Evolutionary conservation across 352 stramenopile genomes (phyloP).

Genomic region (Blastocystis sp.): DNA sequence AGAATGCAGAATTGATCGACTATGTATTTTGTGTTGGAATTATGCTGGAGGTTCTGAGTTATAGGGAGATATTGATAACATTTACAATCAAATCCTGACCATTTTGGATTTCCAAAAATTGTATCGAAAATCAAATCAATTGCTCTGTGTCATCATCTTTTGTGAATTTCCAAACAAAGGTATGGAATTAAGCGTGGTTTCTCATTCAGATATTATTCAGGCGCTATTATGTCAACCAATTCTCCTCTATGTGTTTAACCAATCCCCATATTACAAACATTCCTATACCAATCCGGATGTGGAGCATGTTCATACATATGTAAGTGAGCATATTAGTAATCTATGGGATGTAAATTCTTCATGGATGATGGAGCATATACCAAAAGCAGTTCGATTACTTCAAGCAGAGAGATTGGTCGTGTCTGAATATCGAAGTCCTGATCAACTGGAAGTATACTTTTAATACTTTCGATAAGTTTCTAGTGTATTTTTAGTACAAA

Average conservation of each 20-base stretch:
- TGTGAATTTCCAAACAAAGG: neutral
- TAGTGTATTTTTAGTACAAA: slow-evolving; percentile 40
- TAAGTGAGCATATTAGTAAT: neutral
- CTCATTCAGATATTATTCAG: neutral
- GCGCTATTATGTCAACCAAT: neutral
- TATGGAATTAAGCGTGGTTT: neutral
- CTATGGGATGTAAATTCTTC: neutral
- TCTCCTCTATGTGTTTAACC: slow-evolving; percentile 52
- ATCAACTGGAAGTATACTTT: slow-evolving; percentile 31
- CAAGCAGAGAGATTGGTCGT: slow-evolving; percentile 33
- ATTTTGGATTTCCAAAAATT: slow-evolving; percentile 25
- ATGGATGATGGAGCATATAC: neutral
- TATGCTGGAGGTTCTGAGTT: neutral
- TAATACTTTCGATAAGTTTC: too few species aligned
- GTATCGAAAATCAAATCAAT: neutral
- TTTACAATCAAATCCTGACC: neutral
- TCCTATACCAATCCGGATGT: neutral
- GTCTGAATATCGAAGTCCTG: neutral
- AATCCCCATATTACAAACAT: slow-evolving; percentile 45
- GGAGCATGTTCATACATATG: neutral
- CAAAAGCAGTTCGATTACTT: neutral
- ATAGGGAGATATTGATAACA: slow-evolving; percentile 13
- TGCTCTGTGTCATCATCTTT: slow-evolving; percentile 15
- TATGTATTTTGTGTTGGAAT: slow-evolving; percentile 41
- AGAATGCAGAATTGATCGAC: neutral